Percentiles rank a stretch among this genome's conserved stretches.
Conservation (phyloP, 2,329 filamentous ascomycete species). For the Mollisiaceae sp. region DNA sequence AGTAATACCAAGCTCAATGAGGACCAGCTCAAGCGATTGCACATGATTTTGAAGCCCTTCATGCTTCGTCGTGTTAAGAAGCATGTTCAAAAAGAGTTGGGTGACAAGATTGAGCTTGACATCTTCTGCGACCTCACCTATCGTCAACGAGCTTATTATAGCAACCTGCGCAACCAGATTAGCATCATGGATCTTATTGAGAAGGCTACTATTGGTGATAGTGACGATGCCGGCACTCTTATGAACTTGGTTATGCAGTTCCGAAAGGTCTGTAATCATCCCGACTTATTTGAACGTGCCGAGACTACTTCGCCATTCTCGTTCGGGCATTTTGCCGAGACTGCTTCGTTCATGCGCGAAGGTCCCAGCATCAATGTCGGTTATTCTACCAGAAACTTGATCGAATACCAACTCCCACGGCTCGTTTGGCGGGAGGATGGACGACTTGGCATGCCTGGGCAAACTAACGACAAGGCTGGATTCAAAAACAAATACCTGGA, state of each 20-base stretch:
- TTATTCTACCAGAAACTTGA: slow-evolving; percentile 86
- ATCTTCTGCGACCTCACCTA: slow-evolving; percentile 97
- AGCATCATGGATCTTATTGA: slow-evolving; percentile 99
- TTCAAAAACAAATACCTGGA: slow-evolving; percentile 79
- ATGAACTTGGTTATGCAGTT: slow-evolving; percentile 99
- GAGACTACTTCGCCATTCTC: slow-evolving; percentile 88
- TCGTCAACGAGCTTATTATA: slow-evolving; percentile 91
- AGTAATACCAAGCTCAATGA: slow-evolving; percentile 99
- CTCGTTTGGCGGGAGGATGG: slow-evolving; percentile 84
- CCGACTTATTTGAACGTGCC: slow-evolving; percentile 93
- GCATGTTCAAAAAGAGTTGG: slow-evolving; percentile 97
- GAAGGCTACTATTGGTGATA: slow-evolving; percentile 92
- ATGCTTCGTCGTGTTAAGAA: slow-evolving; percentile 99
- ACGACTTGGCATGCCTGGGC: slow-evolving; percentile 74
- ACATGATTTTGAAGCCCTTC: slow-evolving; percentile 99
- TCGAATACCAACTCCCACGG: slow-evolving; percentile 82
- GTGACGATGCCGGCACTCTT: slow-evolving; percentile 90
- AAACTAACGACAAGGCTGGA: slow-evolving; percentile 75
- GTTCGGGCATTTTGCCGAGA: slow-evolving; percentile 88
- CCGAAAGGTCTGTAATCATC: slow-evolving; percentile 98
- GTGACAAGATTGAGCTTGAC: slow-evolving; percentile 97
- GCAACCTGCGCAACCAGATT: slow-evolving; percentile 92
- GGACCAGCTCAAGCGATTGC: slow-evolving; percentile 92
- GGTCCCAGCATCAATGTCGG: slow-evolving; percentile 78
- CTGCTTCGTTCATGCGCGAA: slow-evolving; percentile 91